These are phyloP conservation scores for Heliosperma pusillum DNA, from an alignment of 148 eudicot genomes.

Conservation along the genomic window DNA sequence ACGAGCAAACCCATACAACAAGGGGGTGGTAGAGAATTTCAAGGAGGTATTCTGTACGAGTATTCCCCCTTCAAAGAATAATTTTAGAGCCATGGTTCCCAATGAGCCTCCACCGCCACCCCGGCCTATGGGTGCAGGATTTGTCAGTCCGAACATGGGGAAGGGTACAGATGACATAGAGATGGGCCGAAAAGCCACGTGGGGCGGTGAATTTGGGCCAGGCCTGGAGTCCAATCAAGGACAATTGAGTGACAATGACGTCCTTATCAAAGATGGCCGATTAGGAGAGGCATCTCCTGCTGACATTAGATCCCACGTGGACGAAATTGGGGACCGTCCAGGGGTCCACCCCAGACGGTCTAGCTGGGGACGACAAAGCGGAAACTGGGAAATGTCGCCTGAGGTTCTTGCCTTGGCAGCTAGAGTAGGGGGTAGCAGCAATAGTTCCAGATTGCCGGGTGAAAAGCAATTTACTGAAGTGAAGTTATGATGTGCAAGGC, in stretches of 20 bases:
- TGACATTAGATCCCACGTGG: constrained; percentile 28
- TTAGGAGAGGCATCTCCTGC: constrained; percentile 60
- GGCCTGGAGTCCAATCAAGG: constrained; percentile 57
- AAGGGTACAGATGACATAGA: constrained; percentile 84
- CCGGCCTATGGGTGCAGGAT: constrained; percentile 61
- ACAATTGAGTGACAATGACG: constrained; percentile 53
- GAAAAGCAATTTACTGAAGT: constrained; percentile 20
- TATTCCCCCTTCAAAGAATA: constrained; percentile 70
- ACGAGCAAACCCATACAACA: constrained; percentile 87
- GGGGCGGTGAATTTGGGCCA: constrained; percentile 81
- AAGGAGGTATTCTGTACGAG: constrained; percentile 73
- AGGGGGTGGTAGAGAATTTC: constrained; percentile 76
- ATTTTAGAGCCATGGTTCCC: constrained; percentile 66
- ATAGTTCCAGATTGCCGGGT: constrained; percentile 20
- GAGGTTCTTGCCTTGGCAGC: constrained; percentile 85
- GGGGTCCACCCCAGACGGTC: constrained; percentile 49
- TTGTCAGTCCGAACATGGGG: constrained; percentile 94
- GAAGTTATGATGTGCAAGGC: constrained; percentile 14
- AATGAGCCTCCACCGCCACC: constrained; percentile 51
- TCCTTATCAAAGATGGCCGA: constrained; percentile 53
- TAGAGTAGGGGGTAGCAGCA: constrained; percentile 54
- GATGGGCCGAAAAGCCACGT: constrained; percentile 95
- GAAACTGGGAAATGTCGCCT: constrained; percentile 98
- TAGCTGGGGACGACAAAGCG: constrained; percentile 92
- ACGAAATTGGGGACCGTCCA: background rate